phyloP scores from a whole-genome alignment of 2,329 filamentous ascomycete species.

The Fragosphaeria purpurea region DNA sequence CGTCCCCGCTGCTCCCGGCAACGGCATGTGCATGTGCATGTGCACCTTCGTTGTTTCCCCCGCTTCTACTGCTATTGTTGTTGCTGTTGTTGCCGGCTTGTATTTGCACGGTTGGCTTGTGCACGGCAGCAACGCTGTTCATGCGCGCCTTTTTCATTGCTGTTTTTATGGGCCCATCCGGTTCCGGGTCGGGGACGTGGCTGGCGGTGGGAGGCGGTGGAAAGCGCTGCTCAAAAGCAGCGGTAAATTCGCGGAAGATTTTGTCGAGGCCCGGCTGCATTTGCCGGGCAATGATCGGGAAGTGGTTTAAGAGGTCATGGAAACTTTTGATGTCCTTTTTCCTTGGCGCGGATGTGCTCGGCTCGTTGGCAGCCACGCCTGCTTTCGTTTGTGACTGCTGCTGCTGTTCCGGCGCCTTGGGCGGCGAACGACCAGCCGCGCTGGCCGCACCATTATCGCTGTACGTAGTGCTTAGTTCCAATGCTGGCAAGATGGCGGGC shows the following conservation, averaged over 20 bases:
- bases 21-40: not conserved
- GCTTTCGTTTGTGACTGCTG: conserved; percentile 13
- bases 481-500: conserved; percentile 48
- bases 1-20: not conserved
- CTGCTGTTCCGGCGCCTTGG: not conserved
- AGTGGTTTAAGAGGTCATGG: conserved; percentile 78
- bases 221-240: conserved; percentile 74
- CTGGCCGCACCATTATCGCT: conserved; percentile 9
- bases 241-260: conserved; percentile 80
- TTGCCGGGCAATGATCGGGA: conserved; percentile 90
- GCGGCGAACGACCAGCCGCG: conserved; percentile 7
- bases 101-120: conserved; percentile 23
- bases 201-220: conserved; percentile 60
- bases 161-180: conserved; percentile 45
- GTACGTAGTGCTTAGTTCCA: not conserved
- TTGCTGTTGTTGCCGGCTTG: conserved; percentile 11
- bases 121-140: conserved; percentile 29
- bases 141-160: conserved; percentile 47
- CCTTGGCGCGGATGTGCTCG: conserved; percentile 37
- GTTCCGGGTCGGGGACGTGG: conserved; percentile 47
- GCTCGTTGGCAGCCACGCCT: conserved; percentile 28
- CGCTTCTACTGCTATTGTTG: not conserved
- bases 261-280: conserved; percentile 89
- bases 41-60: not conserved
- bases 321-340: conserved; percentile 93